These are phyloP conservation scores for Dendrobium chrysotoxum DNA, from an alignment of 106 monocot species.

Conservation along the genomic window DNA sequence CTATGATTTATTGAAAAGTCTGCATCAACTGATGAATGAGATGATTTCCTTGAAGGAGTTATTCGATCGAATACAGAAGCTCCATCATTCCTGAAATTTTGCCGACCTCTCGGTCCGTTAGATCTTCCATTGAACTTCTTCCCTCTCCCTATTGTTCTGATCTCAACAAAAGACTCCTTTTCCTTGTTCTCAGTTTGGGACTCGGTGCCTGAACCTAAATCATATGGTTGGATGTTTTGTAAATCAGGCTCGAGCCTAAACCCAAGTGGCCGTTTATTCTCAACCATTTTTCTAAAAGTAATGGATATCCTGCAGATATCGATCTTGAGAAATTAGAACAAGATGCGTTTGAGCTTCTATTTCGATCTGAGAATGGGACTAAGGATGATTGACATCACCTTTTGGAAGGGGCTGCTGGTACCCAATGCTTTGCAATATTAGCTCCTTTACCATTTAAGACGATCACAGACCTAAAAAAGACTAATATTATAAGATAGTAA, in stretches of 20 bases:
- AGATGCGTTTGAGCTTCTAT: background rate
- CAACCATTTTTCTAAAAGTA: constrained; percentile 76
- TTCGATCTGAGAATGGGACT: background rate
- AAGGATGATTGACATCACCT: constrained; percentile 25
- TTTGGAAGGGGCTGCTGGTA: constrained; percentile 63
- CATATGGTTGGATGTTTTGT: constrained; percentile 40
- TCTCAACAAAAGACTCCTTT: background rate
- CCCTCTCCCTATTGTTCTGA: constrained; percentile 6
- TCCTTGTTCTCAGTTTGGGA: constrained; percentile 3
- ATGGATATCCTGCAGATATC: constrained; percentile 51
- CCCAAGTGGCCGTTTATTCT: constrained; percentile 28
- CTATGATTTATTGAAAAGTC: too few relatives aligned
- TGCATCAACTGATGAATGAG: too few relatives aligned
- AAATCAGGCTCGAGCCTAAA: constrained; percentile 48
- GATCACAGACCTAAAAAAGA: constrained; percentile 50
- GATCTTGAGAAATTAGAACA: background rate
- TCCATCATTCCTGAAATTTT: background rate
- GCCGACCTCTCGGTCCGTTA: background rate
- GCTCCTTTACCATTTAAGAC: constrained; percentile 86
- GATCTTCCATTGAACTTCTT: constrained; percentile 7
- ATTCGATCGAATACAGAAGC: background rate
- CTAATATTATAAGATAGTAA: background rate
- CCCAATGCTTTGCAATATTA: constrained; percentile 83
- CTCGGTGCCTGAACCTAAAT: constrained; percentile 6
- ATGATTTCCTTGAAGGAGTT: background rate